A percentile compares a stretch with the other conserved stretches of the same genome.
Evolutionary conservation across 164 flowering plant genomes (phyloP).

Genomic region (Vitis rupestris): DNA sequence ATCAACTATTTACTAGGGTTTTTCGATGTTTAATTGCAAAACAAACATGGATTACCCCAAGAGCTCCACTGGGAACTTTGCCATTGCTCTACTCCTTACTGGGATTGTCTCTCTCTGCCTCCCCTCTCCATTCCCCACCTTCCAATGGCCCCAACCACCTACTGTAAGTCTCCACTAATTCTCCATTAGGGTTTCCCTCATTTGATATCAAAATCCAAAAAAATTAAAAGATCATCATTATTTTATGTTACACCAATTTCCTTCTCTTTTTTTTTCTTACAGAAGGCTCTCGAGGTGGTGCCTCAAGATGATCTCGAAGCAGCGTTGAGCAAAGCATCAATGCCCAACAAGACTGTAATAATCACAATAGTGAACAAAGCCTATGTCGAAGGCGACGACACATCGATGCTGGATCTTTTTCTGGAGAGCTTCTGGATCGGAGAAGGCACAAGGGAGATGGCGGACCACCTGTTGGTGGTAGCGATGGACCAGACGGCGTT

Average conservation of each 20-base stretch:
- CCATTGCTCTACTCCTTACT: constrained; percentile 6
- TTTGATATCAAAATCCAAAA: too few species aligned
- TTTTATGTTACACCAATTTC: too few species aligned
- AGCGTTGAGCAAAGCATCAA: constrained; percentile 39
- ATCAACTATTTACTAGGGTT: too few species aligned
- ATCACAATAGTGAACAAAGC: constrained; percentile 59
- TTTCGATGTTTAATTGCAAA: not conserved
- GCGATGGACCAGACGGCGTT: constrained; percentile 47
- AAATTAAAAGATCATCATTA: too few species aligned
- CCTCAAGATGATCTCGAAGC: constrained; percentile 29
- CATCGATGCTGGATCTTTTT: constrained; percentile 51
- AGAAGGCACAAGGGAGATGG: constrained; percentile 40
- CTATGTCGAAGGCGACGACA: constrained; percentile 38
- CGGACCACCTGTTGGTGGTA: constrained; percentile 50
- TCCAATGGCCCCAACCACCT: not conserved
- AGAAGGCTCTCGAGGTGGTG: not conserved
- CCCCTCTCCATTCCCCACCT: not conserved
- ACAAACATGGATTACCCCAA: constrained; percentile 5
- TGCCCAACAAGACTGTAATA: constrained; percentile 47
- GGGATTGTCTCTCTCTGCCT: constrained; percentile 10
- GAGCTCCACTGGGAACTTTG: constrained; percentile 4
- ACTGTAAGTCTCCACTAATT: constrained; percentile 13
- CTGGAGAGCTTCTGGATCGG: constrained; percentile 62
- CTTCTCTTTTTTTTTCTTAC: not conserved
- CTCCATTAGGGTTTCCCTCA: not conserved